A percentile compares a stretch with the other conserved stretches of the same genome.
Evolutionary conservation across 2,329 filamentous ascomycete genomes (phyloP).

Genomic region (Tolypocladium nubicola): DNA sequence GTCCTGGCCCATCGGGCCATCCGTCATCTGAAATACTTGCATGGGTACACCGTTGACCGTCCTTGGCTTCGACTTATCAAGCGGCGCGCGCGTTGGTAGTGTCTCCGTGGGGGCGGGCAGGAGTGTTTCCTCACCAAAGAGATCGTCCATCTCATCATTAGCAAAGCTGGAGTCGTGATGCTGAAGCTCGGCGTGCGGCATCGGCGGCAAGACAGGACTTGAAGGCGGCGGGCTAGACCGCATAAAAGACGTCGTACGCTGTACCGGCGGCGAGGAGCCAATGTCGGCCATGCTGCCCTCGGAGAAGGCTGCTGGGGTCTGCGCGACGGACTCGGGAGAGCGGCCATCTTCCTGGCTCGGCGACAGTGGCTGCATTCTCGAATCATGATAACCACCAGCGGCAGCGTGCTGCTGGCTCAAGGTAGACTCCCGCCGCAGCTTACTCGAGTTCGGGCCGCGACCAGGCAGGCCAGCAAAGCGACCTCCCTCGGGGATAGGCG

Average conservation of each 20-base stretch:
- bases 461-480: conserved; percentile 13
- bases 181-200: conserved; percentile 42
- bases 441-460: conserved; percentile 19
- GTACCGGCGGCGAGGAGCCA: conserved; percentile 80
- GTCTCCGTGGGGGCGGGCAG: conserved; percentile 27
- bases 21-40: conserved; percentile 32
- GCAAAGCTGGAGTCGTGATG: conserved; percentile 73
- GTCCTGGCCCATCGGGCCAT: conserved; percentile 22
- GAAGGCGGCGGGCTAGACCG: conserved; percentile 59
- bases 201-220: conserved; percentile 64
- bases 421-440: conserved; percentile 49
- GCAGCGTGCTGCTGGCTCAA: conserved; percentile 40
- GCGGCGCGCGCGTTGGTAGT: conserved; percentile 9
- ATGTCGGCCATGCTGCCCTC: conserved; percentile 69
- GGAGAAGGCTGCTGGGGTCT: conserved; percentile 40
- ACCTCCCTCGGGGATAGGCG: conserved; percentile 52
- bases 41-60: conserved; percentile 25
- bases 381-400: conserved; percentile 29
- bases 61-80: conserved; percentile 17
- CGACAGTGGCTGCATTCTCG: conserved; percentile 25
- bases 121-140: conserved; percentile 51
- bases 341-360: conserved; percentile 38
- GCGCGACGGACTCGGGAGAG: conserved; percentile 43
- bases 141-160: conserved; percentile 64
- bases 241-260: conserved; percentile 46